Evolutionary conservation across 1,139 yeast genomes (phyloP).

Genomic region (Waltiozyma sp.): DNA sequence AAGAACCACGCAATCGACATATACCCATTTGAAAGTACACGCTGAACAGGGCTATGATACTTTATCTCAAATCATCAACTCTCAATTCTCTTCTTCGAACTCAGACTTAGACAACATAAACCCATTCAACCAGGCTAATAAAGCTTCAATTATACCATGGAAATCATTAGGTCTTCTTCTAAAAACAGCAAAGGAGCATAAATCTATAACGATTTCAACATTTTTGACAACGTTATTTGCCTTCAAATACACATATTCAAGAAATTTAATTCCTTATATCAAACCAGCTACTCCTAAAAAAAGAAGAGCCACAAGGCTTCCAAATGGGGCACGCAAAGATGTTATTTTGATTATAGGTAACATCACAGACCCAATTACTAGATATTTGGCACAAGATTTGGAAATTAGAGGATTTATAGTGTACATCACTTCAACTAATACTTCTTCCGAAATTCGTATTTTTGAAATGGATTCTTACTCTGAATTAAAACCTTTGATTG

Average conservation of each 20-base stretch:
- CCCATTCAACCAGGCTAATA: background rate
- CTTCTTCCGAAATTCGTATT: conserved; percentile 45
- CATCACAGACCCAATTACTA: conserved; percentile 64
- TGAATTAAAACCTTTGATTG: conserved; percentile 45
- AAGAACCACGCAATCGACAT: background rate
- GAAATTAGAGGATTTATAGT: conserved; percentile 75
- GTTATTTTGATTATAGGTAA: conserved; percentile 69
- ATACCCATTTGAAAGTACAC: background rate
- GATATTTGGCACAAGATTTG: conserved; percentile 61
- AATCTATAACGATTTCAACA: background rate
- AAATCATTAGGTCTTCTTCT: background rate
- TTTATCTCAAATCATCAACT: background rate
- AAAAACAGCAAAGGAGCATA: background rate
- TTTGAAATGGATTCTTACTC: conserved; percentile 42
- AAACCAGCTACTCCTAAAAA: background rate
- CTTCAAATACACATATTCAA: background rate
- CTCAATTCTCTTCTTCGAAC: background rate
- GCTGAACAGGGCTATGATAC: background rate
- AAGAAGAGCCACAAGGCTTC: background rate
- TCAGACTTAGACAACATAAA: too few relatives aligned
- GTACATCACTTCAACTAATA: conserved; percentile 56
- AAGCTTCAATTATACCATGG: background rate
- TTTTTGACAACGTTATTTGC: background rate
- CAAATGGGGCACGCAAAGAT: conserved; percentile 66
- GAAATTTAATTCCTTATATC: background rate